These are phyloP conservation scores for Malus hybrid DNA, from an alignment of 331 rosid genomes.

Conservation along the genomic window DNA sequence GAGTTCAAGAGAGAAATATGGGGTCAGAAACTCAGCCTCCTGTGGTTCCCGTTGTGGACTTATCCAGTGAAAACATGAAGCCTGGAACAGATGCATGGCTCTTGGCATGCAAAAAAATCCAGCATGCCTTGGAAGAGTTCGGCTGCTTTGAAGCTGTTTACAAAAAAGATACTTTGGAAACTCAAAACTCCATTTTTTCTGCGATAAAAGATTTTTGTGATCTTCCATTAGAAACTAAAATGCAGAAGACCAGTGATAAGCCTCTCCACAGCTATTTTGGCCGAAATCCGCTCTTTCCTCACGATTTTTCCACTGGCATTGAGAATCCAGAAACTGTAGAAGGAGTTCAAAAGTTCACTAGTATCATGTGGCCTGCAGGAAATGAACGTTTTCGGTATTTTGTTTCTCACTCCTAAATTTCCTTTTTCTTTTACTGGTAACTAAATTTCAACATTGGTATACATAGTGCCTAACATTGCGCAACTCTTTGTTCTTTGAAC, in stretches of 20 bases:
- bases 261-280: conserved; percentile 4
- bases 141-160: conserved; percentile 62
- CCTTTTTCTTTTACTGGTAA: no score
- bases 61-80: conserved; percentile 16
- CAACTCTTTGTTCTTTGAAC: not conserved
- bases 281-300: conserved; percentile 6
- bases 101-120: conserved; percentile 39
- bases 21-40: not conserved
- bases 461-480: not conserved
- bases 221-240: conserved; percentile 16
- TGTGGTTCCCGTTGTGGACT: conserved; percentile 40
- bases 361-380: conserved; percentile 22
- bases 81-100: conserved; percentile 40
- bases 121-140: conserved; percentile 44
- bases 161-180: conserved; percentile 1
- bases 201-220: not conserved
- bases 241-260: not conserved
- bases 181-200: conserved; percentile 1
- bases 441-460: no score
- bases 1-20: not conserved
- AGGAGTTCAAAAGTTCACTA: conserved; percentile 11
- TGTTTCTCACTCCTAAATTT: no score
- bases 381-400: conserved; percentile 10
- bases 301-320: not conserved
- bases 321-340: conserved; percentile 3